Base-by-base conservation (phyloP, 345 rosid species). In the Murraya paniculata region DNA sequence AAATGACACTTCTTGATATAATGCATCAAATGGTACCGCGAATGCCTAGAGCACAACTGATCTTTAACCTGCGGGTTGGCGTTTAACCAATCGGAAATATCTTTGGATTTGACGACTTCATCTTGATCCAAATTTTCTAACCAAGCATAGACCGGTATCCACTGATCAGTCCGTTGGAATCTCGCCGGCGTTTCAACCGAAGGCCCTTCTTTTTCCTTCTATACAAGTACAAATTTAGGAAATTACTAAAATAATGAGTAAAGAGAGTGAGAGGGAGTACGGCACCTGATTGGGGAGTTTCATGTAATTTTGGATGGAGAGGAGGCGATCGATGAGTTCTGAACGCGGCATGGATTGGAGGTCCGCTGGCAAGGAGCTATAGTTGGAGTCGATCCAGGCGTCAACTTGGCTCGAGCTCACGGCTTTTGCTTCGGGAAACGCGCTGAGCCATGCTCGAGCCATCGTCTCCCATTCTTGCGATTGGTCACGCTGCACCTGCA, bases 1-100 rank as follows among this genome's bases (percentile, higher is more conserved):
- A 94, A 78, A 82, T 96, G 99, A 77, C 97, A 94, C 61, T 96
- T 96, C 71, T 96, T 96, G 65, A 94, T 92, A 80, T 96, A 96
- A 76, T 96, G 99, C 85, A 94, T 94, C 87, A 96, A 84, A 85
- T 96, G 99, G 85, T 94, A 96, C 7, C 92, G 84, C 30, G 98
- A 90, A 89, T 96, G 98, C 77, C 89, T 89, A 14, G 97, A 86
- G 81, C 88, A 90, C 45, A 94, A 79, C 28, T 90, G 90, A 30
- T 89, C 95, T 78, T 87, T 91, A 58, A 88, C 88, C 53, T 86
- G 87, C 4, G 93, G 94, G 71, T 91, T 96, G 19, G 78, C 87
- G 27, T 83, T 84, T 31, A 96, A 84, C 99, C 98, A 96, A 30
- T 96, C 95, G 50, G 93, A 72, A 53, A 94, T 92, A 60, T 96